phyloP scores from a whole-genome alignment of 2,329 filamentous ascomycete genomes.

The Cladosporium colombiae region DNA sequence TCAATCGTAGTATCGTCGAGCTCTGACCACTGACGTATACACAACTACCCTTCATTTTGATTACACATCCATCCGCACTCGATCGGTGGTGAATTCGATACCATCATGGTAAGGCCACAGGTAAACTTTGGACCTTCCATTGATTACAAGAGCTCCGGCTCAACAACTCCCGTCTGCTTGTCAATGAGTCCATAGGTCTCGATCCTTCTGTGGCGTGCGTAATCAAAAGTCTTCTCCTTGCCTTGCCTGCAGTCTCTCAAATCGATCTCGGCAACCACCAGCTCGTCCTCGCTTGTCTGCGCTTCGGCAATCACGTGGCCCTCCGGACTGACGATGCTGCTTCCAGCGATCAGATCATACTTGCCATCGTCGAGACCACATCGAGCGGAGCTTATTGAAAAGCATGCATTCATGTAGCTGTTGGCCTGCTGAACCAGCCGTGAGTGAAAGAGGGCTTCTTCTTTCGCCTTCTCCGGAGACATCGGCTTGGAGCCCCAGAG shows the following conservation, averaged over 20 bases:
- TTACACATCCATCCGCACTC: too few relatives aligned
- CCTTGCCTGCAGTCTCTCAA: constrained; percentile 50
- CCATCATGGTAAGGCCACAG: neutral
- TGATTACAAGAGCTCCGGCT: constrained; percentile 38
- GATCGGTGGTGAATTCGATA: too few relatives aligned
- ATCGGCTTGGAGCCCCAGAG: constrained; percentile 47
- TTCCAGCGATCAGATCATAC: constrained; percentile 52
- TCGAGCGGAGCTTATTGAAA: constrained; percentile 52
- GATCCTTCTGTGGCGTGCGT: constrained; percentile 46
- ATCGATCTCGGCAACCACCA: constrained; percentile 55
- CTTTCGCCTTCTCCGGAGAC: constrained; percentile 48
- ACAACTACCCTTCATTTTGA: too few relatives aligned
- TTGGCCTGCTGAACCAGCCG: constrained; percentile 54
- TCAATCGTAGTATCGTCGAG: too few relatives aligned
- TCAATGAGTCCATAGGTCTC: constrained; percentile 47
- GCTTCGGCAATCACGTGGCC: constrained; percentile 55
- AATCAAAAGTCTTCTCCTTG: constrained; percentile 52
- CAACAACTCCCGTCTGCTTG: constrained; percentile 45
- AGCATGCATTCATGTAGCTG: constrained; percentile 56
- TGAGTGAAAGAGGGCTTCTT: constrained; percentile 54
- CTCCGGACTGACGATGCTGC: constrained; percentile 51
- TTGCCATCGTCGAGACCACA: constrained; percentile 55
- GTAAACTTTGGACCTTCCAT: neutral
- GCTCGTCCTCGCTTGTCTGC: constrained; percentile 51
- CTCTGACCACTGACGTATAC: too few relatives aligned